Evolutionary conservation across 2,329 filamentous ascomycete genomes (phyloP), one percentile per base, ranked within the genome.

Genomic region (Cordyceps fumosorosea): DNA sequence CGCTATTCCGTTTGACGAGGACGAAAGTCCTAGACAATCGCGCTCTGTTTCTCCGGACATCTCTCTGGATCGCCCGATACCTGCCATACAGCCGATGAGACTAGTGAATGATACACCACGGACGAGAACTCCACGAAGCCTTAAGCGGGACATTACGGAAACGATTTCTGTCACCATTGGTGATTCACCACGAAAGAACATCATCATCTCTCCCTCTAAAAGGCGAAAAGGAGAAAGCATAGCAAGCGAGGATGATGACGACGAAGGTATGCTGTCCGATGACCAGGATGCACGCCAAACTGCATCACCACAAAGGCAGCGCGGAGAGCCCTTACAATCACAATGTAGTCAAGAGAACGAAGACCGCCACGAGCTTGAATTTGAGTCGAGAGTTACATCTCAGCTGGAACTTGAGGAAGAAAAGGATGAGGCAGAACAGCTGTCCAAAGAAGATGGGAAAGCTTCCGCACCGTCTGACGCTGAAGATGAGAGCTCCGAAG

Each of bases 51-150:
- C 52, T 22, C 11, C 51, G 20, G 52, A 56, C 26, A 32, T 22
- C 12, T 44, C 32, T 22, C 53, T 51, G 42, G 68, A 69, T 48
- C 60, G 65, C 50, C 64, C 56, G 18, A 68, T 71, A 47, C 67
- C 65, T 18, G 63, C 64, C 5, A 62, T 40, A n/a, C 60, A 62
- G 48, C 60, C 60, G 0, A 52, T 62, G 54, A 52, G 54, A 53
- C 24, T 62, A 8, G 40, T 47, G n/a, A 20, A 57, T 8, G 60
- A 62, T 20, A 58, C 45, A 2, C 60, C 60, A 24, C 60, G 55
- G 40, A 48, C 47, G 3, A 62, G 48, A 18, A 58, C n/a, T n/a
- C 29, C 60, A 20, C 60, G 47, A 45, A 62, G 32, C 26, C 48
- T 58, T 47, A 62, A 62, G 12, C n/a, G 60, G 18, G 37, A 37